phyloP scores from a whole-genome alignment of 306 rosid species.

The Quercus suber region DNA sequence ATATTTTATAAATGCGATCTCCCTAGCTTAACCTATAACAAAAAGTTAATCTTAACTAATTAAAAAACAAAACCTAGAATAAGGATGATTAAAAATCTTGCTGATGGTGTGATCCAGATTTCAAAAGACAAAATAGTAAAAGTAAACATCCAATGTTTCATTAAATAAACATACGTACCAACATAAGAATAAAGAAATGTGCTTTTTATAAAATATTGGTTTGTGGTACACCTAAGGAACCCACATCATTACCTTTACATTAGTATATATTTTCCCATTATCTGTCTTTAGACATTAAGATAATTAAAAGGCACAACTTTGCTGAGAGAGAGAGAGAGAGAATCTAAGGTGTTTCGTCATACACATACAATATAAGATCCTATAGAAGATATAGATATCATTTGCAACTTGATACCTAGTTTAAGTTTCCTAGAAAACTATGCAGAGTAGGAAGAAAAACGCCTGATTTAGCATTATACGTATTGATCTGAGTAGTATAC shows the following conservation, averaged over 20 bases:
- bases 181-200: neutral
- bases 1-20: too few relatives aligned
- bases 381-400: neutral
- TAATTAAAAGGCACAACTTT: neutral
- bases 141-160: neutral
- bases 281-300: neutral
- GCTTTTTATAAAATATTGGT: neutral
- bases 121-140: neutral
- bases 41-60: neutral
- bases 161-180: too few relatives aligned
- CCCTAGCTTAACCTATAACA: neutral
- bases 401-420: neutral
- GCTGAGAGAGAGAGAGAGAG: neutral
- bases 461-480: neutral
- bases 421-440: too few relatives aligned
- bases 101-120: neutral
- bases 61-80: neutral
- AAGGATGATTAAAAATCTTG: neutral
- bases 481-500: too few relatives aligned
- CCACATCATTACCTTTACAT: neutral
- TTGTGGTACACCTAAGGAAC: conserved; percentile 1
- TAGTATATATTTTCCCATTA: neutral
- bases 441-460: too few relatives aligned
- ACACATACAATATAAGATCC: neutral
- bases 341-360: neutral